Percentiles rank a stretch among this genome's conserved stretches.
Evolutionary conservation across 1,139 yeast species (phyloP).

Genomic region (Saccharomycopsis hybrid): DNA sequence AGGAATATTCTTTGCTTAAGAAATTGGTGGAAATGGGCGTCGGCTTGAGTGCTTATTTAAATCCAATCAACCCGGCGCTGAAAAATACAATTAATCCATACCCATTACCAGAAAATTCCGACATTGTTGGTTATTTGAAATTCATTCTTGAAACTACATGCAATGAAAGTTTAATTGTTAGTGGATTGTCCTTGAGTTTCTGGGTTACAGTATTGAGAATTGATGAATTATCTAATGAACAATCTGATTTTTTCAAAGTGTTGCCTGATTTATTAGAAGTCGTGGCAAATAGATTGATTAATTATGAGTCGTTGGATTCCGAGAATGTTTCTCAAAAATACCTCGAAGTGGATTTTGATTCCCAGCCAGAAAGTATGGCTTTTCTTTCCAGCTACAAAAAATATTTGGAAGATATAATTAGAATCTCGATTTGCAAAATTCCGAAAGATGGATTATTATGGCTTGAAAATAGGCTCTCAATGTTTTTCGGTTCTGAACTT

Average conservation of each 20-base stretch:
- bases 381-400: constrained; percentile 78
- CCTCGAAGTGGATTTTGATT: constrained; percentile 81
- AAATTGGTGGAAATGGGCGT: constrained; percentile 93
- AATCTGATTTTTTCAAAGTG: constrained; percentile 34
- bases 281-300: constrained; percentile 73
- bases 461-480: constrained; percentile 69
- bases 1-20: constrained; percentile 69
- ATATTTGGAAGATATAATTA: constrained; percentile 82
- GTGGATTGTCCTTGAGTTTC: constrained; percentile 86
- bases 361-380: constrained; percentile 70
- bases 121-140: constrained; percentile 56
- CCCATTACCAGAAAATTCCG: constrained; percentile 40
- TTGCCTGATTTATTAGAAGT: constrained; percentile 66
- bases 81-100: constrained; percentile 22
- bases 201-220: constrained; percentile 89
- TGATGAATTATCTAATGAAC: constrained; percentile 57
- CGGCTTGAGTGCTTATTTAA: constrained; percentile 74
- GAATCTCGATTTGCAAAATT: constrained; percentile 79
- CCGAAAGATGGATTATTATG: constrained; percentile 79
- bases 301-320: constrained; percentile 63
- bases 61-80: constrained; percentile 30
- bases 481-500: constrained; percentile 64
- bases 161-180: constrained; percentile 81
- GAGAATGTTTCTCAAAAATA: constrained; percentile 58
- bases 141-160: constrained; percentile 75